Conservation (phyloP, 805 yeast species). For the Spathaspora arborariae region DNA sequence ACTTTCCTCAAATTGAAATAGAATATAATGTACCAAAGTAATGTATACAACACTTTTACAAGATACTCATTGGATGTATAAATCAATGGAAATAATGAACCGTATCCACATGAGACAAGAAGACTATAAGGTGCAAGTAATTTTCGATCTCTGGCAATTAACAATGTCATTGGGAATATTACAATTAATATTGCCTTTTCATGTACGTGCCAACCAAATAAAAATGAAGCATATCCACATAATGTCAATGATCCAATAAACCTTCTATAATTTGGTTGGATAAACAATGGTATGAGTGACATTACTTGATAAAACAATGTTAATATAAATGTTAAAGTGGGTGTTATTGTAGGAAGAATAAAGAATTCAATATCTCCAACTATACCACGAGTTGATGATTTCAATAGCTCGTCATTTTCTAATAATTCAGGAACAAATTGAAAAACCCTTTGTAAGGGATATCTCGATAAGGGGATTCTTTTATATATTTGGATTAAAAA, state of each 20-base stretch:
- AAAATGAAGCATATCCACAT: conserved; percentile 86
- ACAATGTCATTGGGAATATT: conserved; percentile 80
- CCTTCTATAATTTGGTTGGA: conserved; percentile 70
- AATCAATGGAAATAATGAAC: conserved; percentile 83
- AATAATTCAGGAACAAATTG: conserved; percentile 45
- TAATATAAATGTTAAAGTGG: conserved; percentile 69
- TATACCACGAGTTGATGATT: conserved; percentile 67
- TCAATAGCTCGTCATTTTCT: conserved; percentile 24
- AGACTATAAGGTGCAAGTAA: conserved; percentile 68
- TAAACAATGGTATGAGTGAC: conserved; percentile 65
- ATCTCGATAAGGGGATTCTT: conserved; percentile 28
- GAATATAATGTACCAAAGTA: conserved; percentile 81
- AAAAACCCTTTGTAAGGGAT: conserved; percentile 28
- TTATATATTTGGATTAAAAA: conserved; percentile 48
- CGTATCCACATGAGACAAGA: conserved; percentile 75
- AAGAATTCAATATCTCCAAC: conserved; percentile 88
- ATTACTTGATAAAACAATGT: conserved; percentile 83
- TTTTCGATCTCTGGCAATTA: conserved; percentile 68
- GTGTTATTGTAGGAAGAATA: conserved; percentile 76
- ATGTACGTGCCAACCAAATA: conserved; percentile 99
- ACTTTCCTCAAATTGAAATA: conserved; percentile 70
- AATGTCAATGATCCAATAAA: conserved; percentile 82
- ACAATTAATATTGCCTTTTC: conserved; percentile 93
- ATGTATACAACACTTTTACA: conserved; percentile 71
- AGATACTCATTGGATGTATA: conserved; percentile 77